Base-by-base conservation (phyloP, 2,329 filamentous ascomycete genomes). In the Fusarium torulosum region DNA sequence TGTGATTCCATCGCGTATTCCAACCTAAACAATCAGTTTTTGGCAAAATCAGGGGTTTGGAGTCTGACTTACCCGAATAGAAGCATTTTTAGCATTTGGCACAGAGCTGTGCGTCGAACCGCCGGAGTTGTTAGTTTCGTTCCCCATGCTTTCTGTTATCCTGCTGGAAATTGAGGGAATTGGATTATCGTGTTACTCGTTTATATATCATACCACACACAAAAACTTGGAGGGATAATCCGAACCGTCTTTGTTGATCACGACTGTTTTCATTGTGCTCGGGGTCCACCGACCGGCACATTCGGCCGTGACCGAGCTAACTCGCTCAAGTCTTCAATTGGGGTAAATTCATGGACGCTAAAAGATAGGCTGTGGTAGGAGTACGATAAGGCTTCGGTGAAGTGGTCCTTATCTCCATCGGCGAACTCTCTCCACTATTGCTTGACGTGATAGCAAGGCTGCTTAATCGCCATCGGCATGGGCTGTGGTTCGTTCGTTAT, bases 1-100 rank as follows among this genome's bases (percentile, higher is more conserved):
- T 1, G 20, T 47, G 0, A 62, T 42, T 0, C 59, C 59, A 7
- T 62, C 49, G 6, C 59, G 59, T 1, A 62, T 62, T 0, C 59
- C 59, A 6, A 62, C n/a, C 59, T 62, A 4, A 0, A 0, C 0
- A 0, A 0, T 29, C 0, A 2, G 4, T 31, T 0, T 54, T 11
- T 13, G 6, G 0, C 6, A 0, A 8, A 8, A 2, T 0, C 0
- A 0, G 19, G 0, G 0, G 2, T 4, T 0, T 2, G 0, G 1
- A 5, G 3, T 3, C 0, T 0, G 0, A 9, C 20, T 23, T n/a
- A 55, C 57, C 1, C 6, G 15, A 20, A 62, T 62, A 0, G 42
- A 43, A 7, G 49, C 57, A 19, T 62, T 62, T 19, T 62, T 62
- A 0, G 49, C 49, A 27, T 62, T 62, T 0, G 59, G 59, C 2